Percentiles rank a stretch among this genome's conserved stretches.
These are phyloP conservation scores for Populus tremula DNA, from an alignment of 345 rosid species.

Conservation along the genomic window DNA sequence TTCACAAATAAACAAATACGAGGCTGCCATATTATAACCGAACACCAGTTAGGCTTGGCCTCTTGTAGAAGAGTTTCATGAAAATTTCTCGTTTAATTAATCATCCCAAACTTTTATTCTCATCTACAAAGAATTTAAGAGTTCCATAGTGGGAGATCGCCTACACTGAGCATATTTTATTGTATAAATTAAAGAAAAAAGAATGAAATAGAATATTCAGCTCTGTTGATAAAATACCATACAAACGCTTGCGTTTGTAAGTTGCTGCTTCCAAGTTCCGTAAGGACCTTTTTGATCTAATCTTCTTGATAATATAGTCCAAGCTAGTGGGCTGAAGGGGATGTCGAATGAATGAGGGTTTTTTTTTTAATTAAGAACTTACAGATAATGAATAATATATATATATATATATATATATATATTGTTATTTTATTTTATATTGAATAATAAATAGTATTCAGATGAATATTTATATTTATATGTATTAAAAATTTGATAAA, in stretches of 20 bases:
- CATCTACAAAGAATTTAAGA: slow-evolving; percentile 6
- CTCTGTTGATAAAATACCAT: slow-evolving; percentile 12
- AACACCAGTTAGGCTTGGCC: background rate
- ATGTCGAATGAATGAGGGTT: slow-evolving; percentile 3
- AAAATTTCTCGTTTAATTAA: slow-evolving; percentile 5
- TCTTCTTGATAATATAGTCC: slow-evolving; percentile 9
- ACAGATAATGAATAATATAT: no score
- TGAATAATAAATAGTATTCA: no score
- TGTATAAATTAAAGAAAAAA: background rate
- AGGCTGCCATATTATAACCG: background rate
- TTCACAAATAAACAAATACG: background rate
- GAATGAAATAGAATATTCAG: slow-evolving; percentile 21
- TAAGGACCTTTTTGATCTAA: slow-evolving; percentile 33
- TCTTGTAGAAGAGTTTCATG: background rate
- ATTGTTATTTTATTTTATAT: no score
- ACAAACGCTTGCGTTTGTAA: slow-evolving; percentile 33
- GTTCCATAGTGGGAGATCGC: slow-evolving; percentile 40
- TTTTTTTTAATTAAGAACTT: no score
- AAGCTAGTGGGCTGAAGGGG: slow-evolving; percentile 12
- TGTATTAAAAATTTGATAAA: no score
- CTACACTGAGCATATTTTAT: slow-evolving; percentile 28
- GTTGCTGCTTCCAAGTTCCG: slow-evolving; percentile 42
- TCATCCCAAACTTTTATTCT: slow-evolving; percentile 12
- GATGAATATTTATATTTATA: no score
- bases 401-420: no score